Conservation (phyloP, 257 asterid genomes). For the Forsythia viridissima region DNA sequence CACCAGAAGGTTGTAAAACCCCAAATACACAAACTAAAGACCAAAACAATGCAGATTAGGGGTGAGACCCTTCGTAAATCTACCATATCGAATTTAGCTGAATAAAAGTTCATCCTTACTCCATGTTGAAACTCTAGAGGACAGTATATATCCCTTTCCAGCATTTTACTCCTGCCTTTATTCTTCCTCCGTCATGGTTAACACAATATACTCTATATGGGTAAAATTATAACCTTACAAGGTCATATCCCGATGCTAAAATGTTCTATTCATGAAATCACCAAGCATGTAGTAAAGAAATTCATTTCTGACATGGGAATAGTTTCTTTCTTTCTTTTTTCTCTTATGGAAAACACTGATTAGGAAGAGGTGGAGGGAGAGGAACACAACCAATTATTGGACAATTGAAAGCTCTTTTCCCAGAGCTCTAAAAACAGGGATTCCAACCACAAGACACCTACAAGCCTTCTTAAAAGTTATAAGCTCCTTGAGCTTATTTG, state of each 20-base stretch:
- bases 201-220: neutral
- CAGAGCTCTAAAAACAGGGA: neutral
- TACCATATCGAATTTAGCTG: neutral
- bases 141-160: neutral
- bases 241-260: neutral
- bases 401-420: neutral
- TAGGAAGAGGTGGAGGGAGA: neutral
- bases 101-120: neutral
- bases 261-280: neutral
- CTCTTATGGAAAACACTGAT: neutral
- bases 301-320: neutral
- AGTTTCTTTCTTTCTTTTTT: neutral
- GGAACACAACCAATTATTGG: neutral
- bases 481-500: neutral
- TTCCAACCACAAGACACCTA: neutral
- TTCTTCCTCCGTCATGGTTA: neutral
- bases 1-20: neutral
- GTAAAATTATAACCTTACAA: too few species aligned
- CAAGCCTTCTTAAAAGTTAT: neutral
- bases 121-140: neutral
- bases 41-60: neutral
- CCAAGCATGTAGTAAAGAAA: neutral
- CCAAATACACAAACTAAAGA: neutral
- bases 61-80: neutral
- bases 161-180: neutral